phyloP scores from a whole-genome alignment of 495 filamentous ascomycete species.

The Penicillium samsonianum region DNA sequence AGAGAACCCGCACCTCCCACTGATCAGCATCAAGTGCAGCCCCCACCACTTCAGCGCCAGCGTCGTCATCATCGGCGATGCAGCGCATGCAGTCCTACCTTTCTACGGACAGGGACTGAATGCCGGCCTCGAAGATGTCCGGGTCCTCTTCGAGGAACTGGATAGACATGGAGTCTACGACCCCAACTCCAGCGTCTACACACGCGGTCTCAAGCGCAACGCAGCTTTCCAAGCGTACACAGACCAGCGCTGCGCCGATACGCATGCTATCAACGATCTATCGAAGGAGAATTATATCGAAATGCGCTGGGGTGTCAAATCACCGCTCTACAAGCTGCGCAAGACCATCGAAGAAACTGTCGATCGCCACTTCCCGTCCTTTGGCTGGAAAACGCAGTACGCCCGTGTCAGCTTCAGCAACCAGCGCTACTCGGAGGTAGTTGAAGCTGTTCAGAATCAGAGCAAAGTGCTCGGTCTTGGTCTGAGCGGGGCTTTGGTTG shows the following conservation, averaged over 20 bases:
- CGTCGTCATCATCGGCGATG: constrained; percentile 88
- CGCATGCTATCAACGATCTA: constrained; percentile 88
- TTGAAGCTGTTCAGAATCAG: constrained; percentile 66
- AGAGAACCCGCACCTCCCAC: constrained; percentile 80
- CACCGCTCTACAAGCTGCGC: constrained; percentile 69
- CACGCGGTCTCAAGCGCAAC: constrained; percentile 44
- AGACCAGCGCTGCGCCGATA: constrained; percentile 68
- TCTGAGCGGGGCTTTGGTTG: constrained; percentile 32
- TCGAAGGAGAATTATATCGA: constrained; percentile 90
- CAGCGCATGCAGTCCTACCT: constrained; percentile 96
- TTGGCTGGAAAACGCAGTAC: constrained; percentile 92
- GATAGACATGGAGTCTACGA: constrained; percentile 61
- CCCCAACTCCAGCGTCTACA: constrained; percentile 30
- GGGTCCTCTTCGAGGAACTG: constrained; percentile 73
- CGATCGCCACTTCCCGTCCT: constrained; percentile 67
- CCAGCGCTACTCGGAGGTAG: constrained; percentile 83
- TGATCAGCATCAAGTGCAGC: constrained; percentile 88
- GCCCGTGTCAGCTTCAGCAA: constrained; percentile 91
- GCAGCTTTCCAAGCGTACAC: constrained; percentile 75
- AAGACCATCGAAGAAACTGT: constrained; percentile 87
- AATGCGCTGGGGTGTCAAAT: constrained; percentile 83
- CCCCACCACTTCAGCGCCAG: constrained; percentile 79
- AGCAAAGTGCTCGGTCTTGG: constrained; percentile 55
- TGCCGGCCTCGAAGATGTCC: constrained; percentile 79
- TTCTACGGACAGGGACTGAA: constrained; percentile 94